Conservation (phyloP, 2,329 filamentous ascomycete genomes). For the Ophiostoma sp. region DNA sequence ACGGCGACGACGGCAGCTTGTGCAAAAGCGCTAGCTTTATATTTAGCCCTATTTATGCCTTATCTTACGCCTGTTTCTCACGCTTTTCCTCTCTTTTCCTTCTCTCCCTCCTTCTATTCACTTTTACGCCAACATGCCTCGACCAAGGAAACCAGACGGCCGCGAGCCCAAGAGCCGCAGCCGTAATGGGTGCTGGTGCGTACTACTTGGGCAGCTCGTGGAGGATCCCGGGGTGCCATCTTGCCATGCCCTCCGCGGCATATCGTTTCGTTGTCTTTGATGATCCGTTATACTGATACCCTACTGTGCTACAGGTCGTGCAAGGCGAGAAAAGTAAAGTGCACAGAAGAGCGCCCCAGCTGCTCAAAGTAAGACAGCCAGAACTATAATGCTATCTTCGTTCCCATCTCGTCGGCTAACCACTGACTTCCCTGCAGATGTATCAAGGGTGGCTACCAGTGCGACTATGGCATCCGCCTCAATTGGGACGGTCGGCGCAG, state of each 20-base stretch:
- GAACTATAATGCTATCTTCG: neutral
- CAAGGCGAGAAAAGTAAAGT: constrained; percentile 68
- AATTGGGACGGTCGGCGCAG: constrained; percentile 73
- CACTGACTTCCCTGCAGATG: constrained; percentile 41
- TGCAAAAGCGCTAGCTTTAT: neutral
- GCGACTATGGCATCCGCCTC: constrained; percentile 74
- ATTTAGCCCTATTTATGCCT: constrained; percentile 7
- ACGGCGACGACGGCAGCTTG: neutral
- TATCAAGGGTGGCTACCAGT: constrained; percentile 62
- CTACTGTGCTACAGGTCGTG: constrained; percentile 54
- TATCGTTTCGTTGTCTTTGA: neutral
- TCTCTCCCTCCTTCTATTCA: neutral
- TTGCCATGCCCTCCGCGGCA: neutral
- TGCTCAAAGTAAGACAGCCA: constrained; percentile 55
- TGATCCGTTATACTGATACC: neutral
- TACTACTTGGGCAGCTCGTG: neutral
- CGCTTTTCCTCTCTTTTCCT: neutral
- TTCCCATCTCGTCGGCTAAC: neutral
- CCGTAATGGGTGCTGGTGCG: constrained; percentile 63
- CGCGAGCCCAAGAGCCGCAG: constrained; percentile 61
- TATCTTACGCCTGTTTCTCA: neutral
- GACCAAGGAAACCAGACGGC: constrained; percentile 58
- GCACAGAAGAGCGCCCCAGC: constrained; percentile 68
- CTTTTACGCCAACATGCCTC: constrained; percentile 47
- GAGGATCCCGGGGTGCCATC: neutral